phyloP scores from a whole-genome alignment of 352 stramenopile genomes.

The Phytopythium kandeliae region DNA sequence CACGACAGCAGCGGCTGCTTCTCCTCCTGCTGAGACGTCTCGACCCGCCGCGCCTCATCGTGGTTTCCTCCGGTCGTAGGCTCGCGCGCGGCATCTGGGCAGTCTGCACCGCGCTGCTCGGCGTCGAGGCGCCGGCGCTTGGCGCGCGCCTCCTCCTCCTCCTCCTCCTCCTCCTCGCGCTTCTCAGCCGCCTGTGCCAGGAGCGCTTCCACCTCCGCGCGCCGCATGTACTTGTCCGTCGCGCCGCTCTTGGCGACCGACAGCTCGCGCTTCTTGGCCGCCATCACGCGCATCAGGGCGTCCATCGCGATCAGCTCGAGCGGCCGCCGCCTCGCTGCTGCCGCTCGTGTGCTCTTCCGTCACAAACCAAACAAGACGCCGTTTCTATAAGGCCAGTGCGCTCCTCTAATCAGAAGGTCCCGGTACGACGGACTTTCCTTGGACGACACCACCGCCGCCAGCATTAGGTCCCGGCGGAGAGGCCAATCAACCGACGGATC shows the following conservation, averaged over 20 bases:
- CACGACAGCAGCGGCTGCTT: constrained; percentile 40
- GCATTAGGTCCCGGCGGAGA: background rate
- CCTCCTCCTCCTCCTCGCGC: constrained; percentile 46
- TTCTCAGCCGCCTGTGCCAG: constrained; percentile 42
- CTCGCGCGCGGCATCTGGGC: background rate
- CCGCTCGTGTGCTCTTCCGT: background rate
- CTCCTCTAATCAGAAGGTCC: background rate
- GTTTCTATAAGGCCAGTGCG: background rate
- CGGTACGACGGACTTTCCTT: background rate
- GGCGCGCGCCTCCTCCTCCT: constrained; percentile 12
- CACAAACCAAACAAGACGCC: background rate
- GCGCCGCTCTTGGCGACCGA: constrained; percentile 29
- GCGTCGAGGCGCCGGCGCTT: constrained; percentile 3
- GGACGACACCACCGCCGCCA: background rate
- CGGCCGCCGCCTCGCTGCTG: background rate
- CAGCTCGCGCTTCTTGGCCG: constrained; percentile 78
- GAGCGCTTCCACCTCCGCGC: constrained; percentile 64
- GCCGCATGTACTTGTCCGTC: constrained; percentile 79
- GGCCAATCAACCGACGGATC: too few species aligned
- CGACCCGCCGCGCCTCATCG: background rate
- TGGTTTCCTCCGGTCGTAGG: background rate
- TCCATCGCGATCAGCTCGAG: constrained; percentile 53
- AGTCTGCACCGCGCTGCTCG: background rate
- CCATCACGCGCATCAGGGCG: constrained; percentile 64
- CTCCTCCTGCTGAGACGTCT: constrained; percentile 13